Conservation (phyloP, 192 early-diverging fungal species). For the Coemansia sp. region DNA sequence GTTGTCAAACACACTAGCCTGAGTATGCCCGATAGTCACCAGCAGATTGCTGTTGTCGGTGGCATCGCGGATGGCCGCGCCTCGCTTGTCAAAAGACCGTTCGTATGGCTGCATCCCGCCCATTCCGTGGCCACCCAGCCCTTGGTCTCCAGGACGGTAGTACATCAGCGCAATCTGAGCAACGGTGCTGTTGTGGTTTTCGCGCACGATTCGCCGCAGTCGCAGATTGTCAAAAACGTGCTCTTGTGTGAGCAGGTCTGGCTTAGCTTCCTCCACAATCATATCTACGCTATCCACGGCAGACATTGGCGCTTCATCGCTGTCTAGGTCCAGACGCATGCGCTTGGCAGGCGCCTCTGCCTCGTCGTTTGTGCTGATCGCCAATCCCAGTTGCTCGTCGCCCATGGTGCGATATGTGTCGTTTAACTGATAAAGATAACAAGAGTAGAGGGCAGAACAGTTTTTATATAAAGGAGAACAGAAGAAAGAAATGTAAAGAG, state of each 20-base stretch:
- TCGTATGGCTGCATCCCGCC: conserved; percentile 58
- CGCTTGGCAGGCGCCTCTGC: conserved; percentile 39
- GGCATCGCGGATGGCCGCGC: conserved; percentile 63
- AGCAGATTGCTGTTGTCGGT: conserved; percentile 73
- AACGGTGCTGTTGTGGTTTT: conserved; percentile 81
- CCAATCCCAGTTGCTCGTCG: no score
- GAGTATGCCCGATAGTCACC: conserved; percentile 67
- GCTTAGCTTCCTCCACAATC: conserved; percentile 16
- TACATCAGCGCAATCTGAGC: conserved; percentile 75
- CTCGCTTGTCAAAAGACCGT: conserved; percentile 68
- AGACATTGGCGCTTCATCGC: conserved; percentile 17
- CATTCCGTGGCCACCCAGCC: conserved; percentile 32
- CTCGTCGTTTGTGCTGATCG: conserved; percentile 4
- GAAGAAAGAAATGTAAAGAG: no score
- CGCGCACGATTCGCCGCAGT: conserved; percentile 83
- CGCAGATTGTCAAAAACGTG: conserved; percentile 72
- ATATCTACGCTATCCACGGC: neutral
- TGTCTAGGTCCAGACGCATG: conserved; percentile 31
- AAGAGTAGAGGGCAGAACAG: conserved; percentile 2
- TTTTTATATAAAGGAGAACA: no score
- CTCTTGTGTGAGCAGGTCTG: conserved; percentile 48
- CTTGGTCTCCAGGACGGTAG: conserved; percentile 55
- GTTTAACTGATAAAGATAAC: neutral
- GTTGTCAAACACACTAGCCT: conserved; percentile 89
- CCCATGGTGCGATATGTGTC: neutral